These are phyloP conservation scores for Glycyrrhiza uralensis DNA, from an alignment of 306 rosid species.

Conservation along the genomic window DNA sequence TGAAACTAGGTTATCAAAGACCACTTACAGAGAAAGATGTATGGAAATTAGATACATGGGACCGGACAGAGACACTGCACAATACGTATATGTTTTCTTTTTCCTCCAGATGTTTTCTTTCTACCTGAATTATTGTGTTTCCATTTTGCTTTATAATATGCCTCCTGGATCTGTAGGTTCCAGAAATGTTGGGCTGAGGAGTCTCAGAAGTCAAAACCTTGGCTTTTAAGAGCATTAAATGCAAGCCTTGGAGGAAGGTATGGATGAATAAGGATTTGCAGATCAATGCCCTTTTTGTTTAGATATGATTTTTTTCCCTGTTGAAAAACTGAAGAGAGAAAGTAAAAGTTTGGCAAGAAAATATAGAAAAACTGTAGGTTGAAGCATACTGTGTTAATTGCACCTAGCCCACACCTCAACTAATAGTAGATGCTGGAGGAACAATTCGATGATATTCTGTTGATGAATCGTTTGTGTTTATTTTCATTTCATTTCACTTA, in stretches of 20 bases:
- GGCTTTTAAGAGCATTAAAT: constrained; percentile 91
- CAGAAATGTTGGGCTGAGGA: constrained; percentile 81
- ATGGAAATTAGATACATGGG: constrained; percentile 94
- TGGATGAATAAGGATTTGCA: constrained; percentile 23
- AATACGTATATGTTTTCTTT: constrained; percentile 42
- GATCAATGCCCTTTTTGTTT: neutral
- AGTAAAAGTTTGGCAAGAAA: constrained; percentile 3
- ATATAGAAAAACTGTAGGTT: neutral
- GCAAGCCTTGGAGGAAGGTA: constrained; percentile 87
- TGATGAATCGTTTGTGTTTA: neutral
- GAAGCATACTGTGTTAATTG: constrained; percentile 9
- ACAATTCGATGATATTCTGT: neutral
- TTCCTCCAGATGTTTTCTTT: constrained; percentile 8
- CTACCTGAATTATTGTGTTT: neutral
- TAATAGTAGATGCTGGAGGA: constrained; percentile 6
- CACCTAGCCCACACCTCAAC: neutral
- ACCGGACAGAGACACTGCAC: constrained; percentile 71
- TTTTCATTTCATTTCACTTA: constrained; percentile 16
- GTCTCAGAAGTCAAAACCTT: constrained; percentile 71
- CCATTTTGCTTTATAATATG: constrained; percentile 18
- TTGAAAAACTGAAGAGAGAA: constrained; percentile 1
- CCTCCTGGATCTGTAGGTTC: constrained; percentile 51
- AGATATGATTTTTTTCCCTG: neutral
- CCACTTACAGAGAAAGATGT: constrained; percentile 87
- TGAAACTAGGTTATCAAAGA: constrained; percentile 76